Evolutionary conservation across 345 rosid species (phyloP).

Genomic region (Ailanthus altissimus): DNA sequence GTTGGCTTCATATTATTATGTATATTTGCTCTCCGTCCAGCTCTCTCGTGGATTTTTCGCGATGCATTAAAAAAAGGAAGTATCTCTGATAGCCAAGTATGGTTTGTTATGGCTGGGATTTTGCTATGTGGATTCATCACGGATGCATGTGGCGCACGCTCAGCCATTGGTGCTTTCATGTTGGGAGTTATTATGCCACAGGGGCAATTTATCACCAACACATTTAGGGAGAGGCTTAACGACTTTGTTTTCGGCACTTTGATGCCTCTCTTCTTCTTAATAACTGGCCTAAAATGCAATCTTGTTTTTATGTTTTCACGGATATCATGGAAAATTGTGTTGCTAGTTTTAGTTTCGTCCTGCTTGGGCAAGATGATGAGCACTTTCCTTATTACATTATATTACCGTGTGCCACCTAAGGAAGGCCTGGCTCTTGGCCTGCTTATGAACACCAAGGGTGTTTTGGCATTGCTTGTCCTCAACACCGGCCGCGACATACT

Average conservation of each 20-base stretch:
- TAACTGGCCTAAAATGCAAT: constrained; percentile 41
- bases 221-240: constrained; percentile 45
- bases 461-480: constrained; percentile 46
- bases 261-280: constrained; percentile 55
- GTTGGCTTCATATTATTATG: constrained; percentile 31
- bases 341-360: constrained; percentile 20
- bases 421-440: constrained; percentile 51
- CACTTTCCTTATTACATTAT: constrained; percentile 34
- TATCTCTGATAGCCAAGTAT: constrained; percentile 41
- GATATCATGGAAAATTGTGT: neutral
- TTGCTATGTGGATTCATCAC: constrained; percentile 45
- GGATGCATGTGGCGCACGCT: constrained; percentile 49
- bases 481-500: constrained; percentile 47
- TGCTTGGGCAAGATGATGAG: constrained; percentile 42
- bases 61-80: constrained; percentile 31
- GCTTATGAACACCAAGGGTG: constrained; percentile 73
- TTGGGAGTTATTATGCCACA: constrained; percentile 61
- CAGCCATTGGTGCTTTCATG: constrained; percentile 64
- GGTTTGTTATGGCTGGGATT: constrained; percentile 47
- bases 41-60: constrained; percentile 37
- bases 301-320: neutral
- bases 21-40: constrained; percentile 44
- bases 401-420: constrained; percentile 30
- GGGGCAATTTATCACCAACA: constrained; percentile 31
- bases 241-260: constrained; percentile 42